Conservation (phyloP, 768 basidiomycete species). For the Leucocoprinus birnbaumii region DNA sequence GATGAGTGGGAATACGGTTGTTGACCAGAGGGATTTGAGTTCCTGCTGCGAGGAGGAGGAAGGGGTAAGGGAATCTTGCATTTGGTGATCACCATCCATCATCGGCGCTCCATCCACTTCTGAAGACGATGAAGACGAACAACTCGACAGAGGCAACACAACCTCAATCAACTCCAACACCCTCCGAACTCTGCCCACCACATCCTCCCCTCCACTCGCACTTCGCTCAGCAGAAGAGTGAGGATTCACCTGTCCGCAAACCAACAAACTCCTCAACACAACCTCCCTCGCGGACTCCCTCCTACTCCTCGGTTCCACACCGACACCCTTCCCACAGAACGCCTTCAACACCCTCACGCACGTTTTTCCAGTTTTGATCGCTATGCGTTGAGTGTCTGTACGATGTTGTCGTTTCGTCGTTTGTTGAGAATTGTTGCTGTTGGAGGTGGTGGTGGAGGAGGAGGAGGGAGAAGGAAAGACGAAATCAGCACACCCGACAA, state of each 20-base stretch:
- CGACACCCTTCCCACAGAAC: constrained; percentile 24
- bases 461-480: constrained; percentile 19
- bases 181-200: constrained; percentile 53
- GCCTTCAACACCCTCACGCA: neutral
- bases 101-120: too few relatives aligned
- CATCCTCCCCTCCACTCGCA: constrained; percentile 40
- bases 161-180: constrained; percentile 54
- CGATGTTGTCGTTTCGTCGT: neutral
- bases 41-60: too few relatives aligned
- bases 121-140: neutral
- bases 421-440: neutral
- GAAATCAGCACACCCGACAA: constrained; percentile 53
- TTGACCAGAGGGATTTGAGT: constrained; percentile 37
- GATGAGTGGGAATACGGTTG: constrained; percentile 52
- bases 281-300: constrained; percentile 45
- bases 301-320: constrained; percentile 31
- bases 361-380: neutral
- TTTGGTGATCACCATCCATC: constrained; percentile 12
- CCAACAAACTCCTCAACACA: constrained; percentile 56
- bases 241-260: constrained; percentile 28
- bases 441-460: neutral
- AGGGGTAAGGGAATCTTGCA: constrained; percentile 26
- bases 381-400: neutral
- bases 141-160: constrained; percentile 41
- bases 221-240: neutral